A percentile compares a stretch with the other conserved stretches of the same genome.
Evolutionary conservation across 495 filamentous ascomycete species (phyloP).

Genomic region (Cryomyces minteri): DNA sequence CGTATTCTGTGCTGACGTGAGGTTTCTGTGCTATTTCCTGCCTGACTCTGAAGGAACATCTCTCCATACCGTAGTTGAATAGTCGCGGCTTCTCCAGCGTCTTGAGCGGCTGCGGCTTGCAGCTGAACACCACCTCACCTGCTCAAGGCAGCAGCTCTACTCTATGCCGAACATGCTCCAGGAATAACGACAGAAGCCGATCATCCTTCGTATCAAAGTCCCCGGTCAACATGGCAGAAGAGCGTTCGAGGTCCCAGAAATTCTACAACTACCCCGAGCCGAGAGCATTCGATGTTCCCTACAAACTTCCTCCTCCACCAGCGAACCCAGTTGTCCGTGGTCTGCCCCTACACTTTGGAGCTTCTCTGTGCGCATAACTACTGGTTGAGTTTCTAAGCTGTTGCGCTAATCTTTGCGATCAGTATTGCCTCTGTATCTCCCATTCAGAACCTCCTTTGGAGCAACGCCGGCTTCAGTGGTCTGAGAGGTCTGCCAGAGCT

Average conservation of each 20-base stretch:
- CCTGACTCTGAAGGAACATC: no score
- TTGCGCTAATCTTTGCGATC: neutral
- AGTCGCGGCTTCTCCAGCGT: no score
- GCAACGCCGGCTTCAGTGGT: conserved; percentile 51
- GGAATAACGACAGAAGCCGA: no score
- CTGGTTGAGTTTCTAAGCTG: neutral
- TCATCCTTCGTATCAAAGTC: no score
- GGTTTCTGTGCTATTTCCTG: no score
- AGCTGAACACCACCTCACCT: no score
- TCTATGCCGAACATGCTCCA: no score
- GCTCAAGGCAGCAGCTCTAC: no score
- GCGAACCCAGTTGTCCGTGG: conserved; percentile 16
- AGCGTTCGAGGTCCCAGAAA: neutral
- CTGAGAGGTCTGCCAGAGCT: conserved; percentile 41
- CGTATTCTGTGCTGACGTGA: no score
- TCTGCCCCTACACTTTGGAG: conserved; percentile 8
- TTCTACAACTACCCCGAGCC: conserved; percentile 10
- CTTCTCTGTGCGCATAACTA: conserved; percentile 8
- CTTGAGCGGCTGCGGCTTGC: no score
- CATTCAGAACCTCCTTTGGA: conserved; percentile 46
- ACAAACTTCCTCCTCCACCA: conserved; percentile 9
- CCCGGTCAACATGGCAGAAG: no score
- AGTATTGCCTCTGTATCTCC: conserved; percentile 37
- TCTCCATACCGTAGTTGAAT: no score
- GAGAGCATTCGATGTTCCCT: conserved; percentile 9